These are phyloP conservation scores for Sphaerostilbella broomeana DNA, from an alignment of 2,329 filamentous ascomycete species.

Conservation along the genomic window DNA sequence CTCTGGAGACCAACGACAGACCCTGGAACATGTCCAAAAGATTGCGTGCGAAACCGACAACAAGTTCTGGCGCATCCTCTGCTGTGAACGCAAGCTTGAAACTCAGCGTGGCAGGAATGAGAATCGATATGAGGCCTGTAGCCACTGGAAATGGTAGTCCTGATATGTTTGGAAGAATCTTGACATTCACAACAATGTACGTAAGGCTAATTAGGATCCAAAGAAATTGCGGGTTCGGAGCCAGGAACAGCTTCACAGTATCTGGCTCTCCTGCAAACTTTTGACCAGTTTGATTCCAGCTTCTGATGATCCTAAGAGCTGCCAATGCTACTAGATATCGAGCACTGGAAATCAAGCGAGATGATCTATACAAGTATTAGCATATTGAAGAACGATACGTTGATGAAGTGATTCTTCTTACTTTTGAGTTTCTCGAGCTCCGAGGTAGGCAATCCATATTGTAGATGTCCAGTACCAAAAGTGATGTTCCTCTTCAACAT, in stretches of 20 bases:
- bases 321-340: conserved; percentile 43
- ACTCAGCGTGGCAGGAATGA: conserved; percentile 53
- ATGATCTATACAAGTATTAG: conserved; percentile 18
- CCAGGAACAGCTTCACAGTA: conserved; percentile 67
- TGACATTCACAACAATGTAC: conserved; percentile 56
- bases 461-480: conserved; percentile 94
- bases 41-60: conserved; percentile 41
- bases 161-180: conserved; percentile 36
- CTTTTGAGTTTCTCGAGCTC: conserved; percentile 40
- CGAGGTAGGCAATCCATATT: conserved; percentile 57
- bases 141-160: conserved; percentile 36
- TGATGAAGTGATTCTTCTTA: conserved; percentile 12
- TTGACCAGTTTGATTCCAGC: conserved; percentile 97
- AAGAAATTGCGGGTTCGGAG: conserved; percentile 56
- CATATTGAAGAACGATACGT: conserved; percentile 7
- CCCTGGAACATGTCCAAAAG: conserved; percentile 36
- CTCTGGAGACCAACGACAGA: conserved; percentile 41
- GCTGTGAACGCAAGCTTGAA: conserved; percentile 90
- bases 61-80: conserved; percentile 80
- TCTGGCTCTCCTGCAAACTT: conserved; percentile 91
- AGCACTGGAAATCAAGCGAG: conserved; percentile 26
- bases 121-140: conserved; percentile 34
- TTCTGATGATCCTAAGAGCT: conserved; percentile 59
- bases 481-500: conserved; percentile 96
- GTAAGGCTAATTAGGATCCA: conserved; percentile 67